Base-by-base conservation (phyloP, 2,329 filamentous ascomycete genomes). In the Aspergillus flavus region DNA sequence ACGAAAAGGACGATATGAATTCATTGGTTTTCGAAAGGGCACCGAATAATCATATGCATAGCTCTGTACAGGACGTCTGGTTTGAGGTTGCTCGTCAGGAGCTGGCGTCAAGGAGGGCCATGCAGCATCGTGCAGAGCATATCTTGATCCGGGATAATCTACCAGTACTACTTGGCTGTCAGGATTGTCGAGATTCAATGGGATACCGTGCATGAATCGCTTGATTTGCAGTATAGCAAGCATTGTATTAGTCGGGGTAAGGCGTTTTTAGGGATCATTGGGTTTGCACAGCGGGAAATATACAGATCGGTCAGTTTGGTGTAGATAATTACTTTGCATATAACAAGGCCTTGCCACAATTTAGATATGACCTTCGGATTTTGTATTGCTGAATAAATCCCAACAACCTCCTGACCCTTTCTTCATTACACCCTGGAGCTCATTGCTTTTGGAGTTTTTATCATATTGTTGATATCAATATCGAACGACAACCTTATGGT, bases 41-140 rank as follows among this genome's bases (percentile, higher is more conserved):
- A 9, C 65, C 75, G 21, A 68, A 69, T 34, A 66, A 70, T 43
- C 73, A 75, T 58, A 63, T 73, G 57, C 72, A 78, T 64, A 68
- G 66, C 46, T 75, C 74, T 4, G 66, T 78, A 19, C 67, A 73
- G 41, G 78, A 80, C 59, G 73, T 80, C 53, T 81, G 78, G 78
- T 78, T 79, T 61, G 73, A 76, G 65, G 74, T 73, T 52, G 78
- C 75, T 7, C 68, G 64, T 12, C 64, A 69, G 32, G 77, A 79
- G 58, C 61, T 80, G 61, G 65, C 41, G 2, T 64, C 63, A 19
- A 69, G 78, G 54, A 62, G 67, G 23, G 71, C 73, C 12, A 59
- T 71, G 30, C 75, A 71, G 16, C 79, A 81, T 65, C 68, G 71
- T 57, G 68, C 72, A 61, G 76, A 78, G 59, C 68, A 69, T 39